phyloP scores from a whole-genome alignment of 352 stramenopile genomes.

The Phytophthora syringae region DNA sequence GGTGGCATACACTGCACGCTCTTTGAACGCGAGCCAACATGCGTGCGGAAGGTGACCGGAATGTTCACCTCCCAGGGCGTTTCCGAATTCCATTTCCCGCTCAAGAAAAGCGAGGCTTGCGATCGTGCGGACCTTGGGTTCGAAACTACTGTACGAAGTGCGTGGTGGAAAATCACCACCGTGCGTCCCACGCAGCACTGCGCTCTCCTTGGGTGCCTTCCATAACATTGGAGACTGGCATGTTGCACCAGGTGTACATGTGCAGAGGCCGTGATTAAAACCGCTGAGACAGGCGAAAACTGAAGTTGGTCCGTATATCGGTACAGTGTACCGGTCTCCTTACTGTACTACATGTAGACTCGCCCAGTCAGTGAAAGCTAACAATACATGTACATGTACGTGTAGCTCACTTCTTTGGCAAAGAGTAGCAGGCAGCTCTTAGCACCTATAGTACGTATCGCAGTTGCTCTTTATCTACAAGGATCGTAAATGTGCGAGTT shows the following conservation, averaged over 20 bases:
- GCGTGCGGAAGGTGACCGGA: slow-evolving; percentile 28
- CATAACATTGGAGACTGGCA: background rate
- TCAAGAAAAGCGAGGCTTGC: slow-evolving; percentile 26
- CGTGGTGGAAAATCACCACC: background rate
- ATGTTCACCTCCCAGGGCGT: slow-evolving; percentile 27
- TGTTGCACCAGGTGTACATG: background rate
- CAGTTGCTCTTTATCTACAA: background rate
- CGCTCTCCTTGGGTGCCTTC: too few species aligned
- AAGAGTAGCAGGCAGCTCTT: too few species aligned
- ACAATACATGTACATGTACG: too few species aligned
- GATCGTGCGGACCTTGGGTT: slow-evolving; percentile 8
- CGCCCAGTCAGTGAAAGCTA: too few species aligned
- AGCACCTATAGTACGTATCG: too few species aligned
- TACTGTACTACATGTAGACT: too few species aligned
- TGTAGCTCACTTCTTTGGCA: too few species aligned
- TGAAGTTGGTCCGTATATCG: slow-evolving; percentile 1
- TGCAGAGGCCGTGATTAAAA: slow-evolving; percentile 23
- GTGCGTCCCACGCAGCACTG: too few species aligned
- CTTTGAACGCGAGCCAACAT: slow-evolving; percentile 32
- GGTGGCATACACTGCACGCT: too few species aligned
- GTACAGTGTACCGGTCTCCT: slow-evolving; percentile 10
- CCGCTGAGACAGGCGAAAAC: slow-evolving; percentile 15
- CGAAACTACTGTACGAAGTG: too few species aligned
- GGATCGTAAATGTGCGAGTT: background rate
- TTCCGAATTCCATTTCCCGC: slow-evolving; percentile 23